Evolutionary conservation across 78 protist genomes (phyloP).

Genomic region (Dictyostelium capitatum): DNA sequence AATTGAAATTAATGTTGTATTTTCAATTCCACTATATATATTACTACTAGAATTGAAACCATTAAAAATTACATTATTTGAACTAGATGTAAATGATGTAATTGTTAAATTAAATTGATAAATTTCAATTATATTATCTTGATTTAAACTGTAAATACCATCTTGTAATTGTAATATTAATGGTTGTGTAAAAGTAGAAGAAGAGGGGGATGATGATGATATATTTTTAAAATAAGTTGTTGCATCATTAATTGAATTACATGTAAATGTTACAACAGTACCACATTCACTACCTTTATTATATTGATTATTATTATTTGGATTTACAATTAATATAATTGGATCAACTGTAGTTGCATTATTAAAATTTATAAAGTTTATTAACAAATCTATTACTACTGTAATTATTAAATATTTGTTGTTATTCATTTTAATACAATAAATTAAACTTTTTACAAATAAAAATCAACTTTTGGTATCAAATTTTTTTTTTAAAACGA

Average conservation of each 20-base stretch:
- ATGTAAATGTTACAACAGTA: not conserved
- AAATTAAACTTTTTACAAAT: too few species aligned
- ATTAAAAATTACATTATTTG: not conserved
- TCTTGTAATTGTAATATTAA: not conserved
- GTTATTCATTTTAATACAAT: too few species aligned
- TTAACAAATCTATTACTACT: too few species aligned
- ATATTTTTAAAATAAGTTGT: not conserved
- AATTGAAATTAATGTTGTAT: too few species aligned
- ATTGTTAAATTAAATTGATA: not conserved
- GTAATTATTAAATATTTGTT: too few species aligned
- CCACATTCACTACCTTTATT: not conserved
- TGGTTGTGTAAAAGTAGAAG: too few species aligned
- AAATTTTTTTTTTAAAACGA: too few species aligned
- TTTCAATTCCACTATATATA: too few species aligned
- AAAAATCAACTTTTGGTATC: too few species aligned
- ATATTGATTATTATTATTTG: not conserved
- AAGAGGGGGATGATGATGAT: not conserved
- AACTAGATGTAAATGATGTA: not conserved
- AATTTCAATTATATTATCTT: not conserved
- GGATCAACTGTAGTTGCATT: not conserved
- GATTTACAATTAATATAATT: not conserved
- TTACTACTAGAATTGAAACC: not conserved
- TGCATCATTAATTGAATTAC: constrained; percentile 1
- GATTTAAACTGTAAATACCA: not conserved
- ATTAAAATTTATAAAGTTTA: too few species aligned